A percentile compares a stretch with the other conserved stretches of the same genome.
Conservation (phyloP, 768 basidiomycete species). For the Phanerodontia chrysosporium region DNA sequence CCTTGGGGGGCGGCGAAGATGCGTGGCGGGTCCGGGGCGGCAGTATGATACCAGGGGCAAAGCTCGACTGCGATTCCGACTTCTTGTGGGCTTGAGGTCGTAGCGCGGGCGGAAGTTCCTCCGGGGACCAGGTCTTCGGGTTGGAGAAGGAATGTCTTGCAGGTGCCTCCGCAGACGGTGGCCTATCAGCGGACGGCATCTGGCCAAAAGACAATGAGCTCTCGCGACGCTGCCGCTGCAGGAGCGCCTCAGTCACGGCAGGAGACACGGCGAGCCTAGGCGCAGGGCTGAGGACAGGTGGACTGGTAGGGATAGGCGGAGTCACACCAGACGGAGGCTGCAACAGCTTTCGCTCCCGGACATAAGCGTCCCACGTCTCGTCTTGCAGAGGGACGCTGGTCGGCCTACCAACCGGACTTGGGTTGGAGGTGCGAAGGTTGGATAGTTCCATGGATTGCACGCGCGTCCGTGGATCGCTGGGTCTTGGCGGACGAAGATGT, state of each 20-base stretch:
- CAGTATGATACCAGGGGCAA: constrained; percentile 40
- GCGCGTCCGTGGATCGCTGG: constrained; percentile 61
- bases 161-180: neutral
- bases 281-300: constrained; percentile 29
- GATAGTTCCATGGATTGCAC: constrained; percentile 73
- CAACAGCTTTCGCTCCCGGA: constrained; percentile 78
- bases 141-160: neutral
- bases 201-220: constrained; percentile 48
- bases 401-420: constrained; percentile 60
- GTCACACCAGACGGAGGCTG: constrained; percentile 81
- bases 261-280: constrained; percentile 55
- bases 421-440: constrained; percentile 36
- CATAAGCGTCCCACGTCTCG: constrained; percentile 84
- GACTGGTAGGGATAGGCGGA: constrained; percentile 69
- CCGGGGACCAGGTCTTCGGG: constrained; percentile 23
- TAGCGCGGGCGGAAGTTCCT: constrained; percentile 40
- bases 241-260: constrained; percentile 73
- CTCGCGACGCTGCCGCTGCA: constrained; percentile 67
- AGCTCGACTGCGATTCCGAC: constrained; percentile 25
- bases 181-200: constrained; percentile 1
- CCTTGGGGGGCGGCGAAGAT: constrained; percentile 40
- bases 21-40: constrained; percentile 39
- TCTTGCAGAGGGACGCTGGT: constrained; percentile 71
- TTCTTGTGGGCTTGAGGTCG: constrained; percentile 19
- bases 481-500: constrained; percentile 68